Evolutionary conservation across 352 stramenopile species (phyloP).

Genomic region (Globisporangium mamillatum): DNA sequence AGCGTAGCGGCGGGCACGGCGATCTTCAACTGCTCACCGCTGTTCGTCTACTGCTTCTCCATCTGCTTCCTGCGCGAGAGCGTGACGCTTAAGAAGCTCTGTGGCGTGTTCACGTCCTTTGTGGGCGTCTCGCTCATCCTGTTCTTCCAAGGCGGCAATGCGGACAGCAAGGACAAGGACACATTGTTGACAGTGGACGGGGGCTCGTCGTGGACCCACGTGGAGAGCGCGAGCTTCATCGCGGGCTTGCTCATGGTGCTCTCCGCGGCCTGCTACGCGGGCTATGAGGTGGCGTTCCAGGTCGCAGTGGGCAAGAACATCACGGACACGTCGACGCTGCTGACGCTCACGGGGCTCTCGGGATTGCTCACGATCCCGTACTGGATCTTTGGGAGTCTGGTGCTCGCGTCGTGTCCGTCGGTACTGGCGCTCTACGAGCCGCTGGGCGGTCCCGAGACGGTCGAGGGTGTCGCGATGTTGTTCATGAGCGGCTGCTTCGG

Average conservation of each 20-base stretch:
- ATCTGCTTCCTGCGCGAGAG: neutral
- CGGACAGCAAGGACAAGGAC: neutral
- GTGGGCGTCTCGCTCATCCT: neutral
- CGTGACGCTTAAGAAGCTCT: neutral
- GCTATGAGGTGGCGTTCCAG: neutral
- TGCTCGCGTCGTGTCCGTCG: neutral
- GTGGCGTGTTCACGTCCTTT: neutral
- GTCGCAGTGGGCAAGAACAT: neutral
- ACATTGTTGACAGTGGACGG: neutral
- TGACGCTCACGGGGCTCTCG: neutral
- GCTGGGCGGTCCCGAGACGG: neutral
- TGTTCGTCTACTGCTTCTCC: neutral
- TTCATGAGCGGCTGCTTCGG: neutral
- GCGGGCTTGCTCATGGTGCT: neutral
- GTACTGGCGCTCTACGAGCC: neutral
- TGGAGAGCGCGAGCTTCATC: neutral
- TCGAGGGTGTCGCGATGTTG: neutral
- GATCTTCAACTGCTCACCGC: neutral
- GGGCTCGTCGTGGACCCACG: neutral
- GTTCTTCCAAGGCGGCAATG: neutral
- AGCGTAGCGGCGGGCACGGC: neutral
- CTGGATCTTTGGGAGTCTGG: neutral
- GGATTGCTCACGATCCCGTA: neutral
- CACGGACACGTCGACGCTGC: neutral
- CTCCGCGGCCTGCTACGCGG: neutral